Percentiles rank a stretch among this genome's conserved stretches.
phyloP scores from a whole-genome alignment of 2,329 filamentous ascomycete genomes.

The Phialophora macrospora region DNA sequence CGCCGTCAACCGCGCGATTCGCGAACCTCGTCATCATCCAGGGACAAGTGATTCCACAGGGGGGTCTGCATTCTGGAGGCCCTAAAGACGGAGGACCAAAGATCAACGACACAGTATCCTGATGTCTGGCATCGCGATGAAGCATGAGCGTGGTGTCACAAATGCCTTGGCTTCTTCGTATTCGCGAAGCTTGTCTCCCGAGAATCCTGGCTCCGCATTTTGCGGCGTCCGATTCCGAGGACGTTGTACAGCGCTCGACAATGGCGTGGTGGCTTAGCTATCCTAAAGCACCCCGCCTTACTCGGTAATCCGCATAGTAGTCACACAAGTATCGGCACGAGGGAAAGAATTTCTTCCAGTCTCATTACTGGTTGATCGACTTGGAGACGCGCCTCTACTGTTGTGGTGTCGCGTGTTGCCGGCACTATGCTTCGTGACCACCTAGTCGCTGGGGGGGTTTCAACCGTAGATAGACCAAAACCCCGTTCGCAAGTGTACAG shows the following conservation, averaged over 20 bases:
- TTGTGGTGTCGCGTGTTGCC: background rate
- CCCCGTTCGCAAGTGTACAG: background rate
- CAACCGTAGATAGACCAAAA: background rate
- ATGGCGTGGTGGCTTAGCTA: background rate
- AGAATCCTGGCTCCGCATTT: background rate
- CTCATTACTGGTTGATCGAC: background rate
- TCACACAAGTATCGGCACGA: background rate
- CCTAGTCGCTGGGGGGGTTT: too few relatives aligned
- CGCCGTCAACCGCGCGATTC: too few relatives aligned
- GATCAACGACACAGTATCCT: background rate
- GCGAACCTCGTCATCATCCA: background rate
- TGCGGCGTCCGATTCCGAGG: background rate
- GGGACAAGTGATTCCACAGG: background rate
- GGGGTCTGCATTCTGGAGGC: background rate
- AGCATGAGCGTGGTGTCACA: background rate
- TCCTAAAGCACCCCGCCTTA: background rate
- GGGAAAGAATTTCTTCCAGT: background rate
- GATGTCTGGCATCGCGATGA: background rate
- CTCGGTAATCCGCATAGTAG: background rate
- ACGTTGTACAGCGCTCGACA: too few relatives aligned
- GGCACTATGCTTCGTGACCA: background rate
- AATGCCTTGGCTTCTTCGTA: slow-evolving; percentile 1
- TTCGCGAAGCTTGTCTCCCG: background rate
- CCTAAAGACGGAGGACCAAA: background rate
- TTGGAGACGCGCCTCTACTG: too few relatives aligned